phyloP scores from a whole-genome alignment of 106 monocot species.

The Dendrobium huoshanense region DNA sequence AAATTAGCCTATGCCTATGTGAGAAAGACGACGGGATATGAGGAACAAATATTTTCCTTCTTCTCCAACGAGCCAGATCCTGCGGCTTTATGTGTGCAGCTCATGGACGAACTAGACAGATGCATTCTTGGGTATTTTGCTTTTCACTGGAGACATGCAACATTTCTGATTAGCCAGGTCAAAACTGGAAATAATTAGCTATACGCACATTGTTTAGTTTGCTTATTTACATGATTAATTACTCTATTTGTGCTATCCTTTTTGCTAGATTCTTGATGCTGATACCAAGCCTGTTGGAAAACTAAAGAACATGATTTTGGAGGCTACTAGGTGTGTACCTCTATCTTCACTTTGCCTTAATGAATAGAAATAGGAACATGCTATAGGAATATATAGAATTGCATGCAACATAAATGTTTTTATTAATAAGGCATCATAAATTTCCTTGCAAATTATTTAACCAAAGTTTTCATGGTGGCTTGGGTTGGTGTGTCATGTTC shows the following conservation, averaged over 20 bases:
- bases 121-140: slow-evolving; percentile 89
- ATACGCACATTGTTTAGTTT: neutral
- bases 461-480: no score
- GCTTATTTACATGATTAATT: neutral
- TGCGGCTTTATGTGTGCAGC: slow-evolving; percentile 52
- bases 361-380: neutral
- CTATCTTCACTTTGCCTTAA: neutral
- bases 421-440: no score
- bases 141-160: slow-evolving; percentile 79
- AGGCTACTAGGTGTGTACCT: slow-evolving; percentile 67
- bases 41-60: slow-evolving; percentile 66
- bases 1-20: slow-evolving; percentile 69
- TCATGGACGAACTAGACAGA: slow-evolving; percentile 82
- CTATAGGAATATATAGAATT: neutral
- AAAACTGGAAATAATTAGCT: neutral
- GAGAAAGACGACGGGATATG: slow-evolving; percentile 49
- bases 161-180: slow-evolving; percentile 57
- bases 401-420: neutral
- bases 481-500: no score
- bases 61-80: slow-evolving; percentile 35
- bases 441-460: no score
- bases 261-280: slow-evolving; percentile 45
- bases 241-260: neutral
- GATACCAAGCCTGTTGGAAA: slow-evolving; percentile 52
- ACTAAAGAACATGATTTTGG: slow-evolving; percentile 70